Evolutionary conservation across 1,139 yeast genomes (phyloP).

Genomic region (Candida frijolesensis): DNA sequence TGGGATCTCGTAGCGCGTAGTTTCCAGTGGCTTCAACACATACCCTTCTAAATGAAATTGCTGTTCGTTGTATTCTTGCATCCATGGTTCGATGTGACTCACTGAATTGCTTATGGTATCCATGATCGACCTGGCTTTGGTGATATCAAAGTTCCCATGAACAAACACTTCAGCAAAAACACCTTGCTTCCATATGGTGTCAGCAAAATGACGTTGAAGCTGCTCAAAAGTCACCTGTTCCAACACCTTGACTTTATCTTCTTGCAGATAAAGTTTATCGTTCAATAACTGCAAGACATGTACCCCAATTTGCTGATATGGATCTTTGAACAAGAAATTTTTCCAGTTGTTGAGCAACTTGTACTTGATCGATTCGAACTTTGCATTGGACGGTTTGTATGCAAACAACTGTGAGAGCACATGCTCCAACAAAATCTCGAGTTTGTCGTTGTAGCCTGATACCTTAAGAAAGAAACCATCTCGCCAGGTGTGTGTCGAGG

Average conservation of each 20-base stretch:
- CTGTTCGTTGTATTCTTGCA: constrained; percentile 36
- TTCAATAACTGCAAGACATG: constrained; percentile 64
- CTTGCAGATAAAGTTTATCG: constrained; percentile 67
- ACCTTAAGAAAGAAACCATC: constrained; percentile 73
- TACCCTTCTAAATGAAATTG: constrained; percentile 30
- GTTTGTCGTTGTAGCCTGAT: constrained; percentile 83
- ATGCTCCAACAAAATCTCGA: constrained; percentile 60
- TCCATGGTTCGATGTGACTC: constrained; percentile 34
- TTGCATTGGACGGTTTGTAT: constrained; percentile 55
- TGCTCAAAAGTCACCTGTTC: constrained; percentile 50
- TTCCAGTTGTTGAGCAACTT: constrained; percentile 61
- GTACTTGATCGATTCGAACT: constrained; percentile 70
- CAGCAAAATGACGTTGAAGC: constrained; percentile 44
- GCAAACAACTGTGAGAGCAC: constrained; percentile 53
- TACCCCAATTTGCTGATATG: constrained; percentile 72
- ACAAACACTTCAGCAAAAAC: constrained; percentile 69
- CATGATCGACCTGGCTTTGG: constrained; percentile 47
- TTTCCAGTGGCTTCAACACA: constrained; percentile 45
- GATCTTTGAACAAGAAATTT: constrained; percentile 74
- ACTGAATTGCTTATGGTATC: constrained; percentile 24
- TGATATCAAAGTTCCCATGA: constrained; percentile 73
- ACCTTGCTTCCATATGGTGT: constrained; percentile 45
- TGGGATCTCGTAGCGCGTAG: constrained; percentile 51
- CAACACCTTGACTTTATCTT: constrained; percentile 60
- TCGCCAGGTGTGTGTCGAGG: constrained; percentile 58